Evolutionary conservation across 2,329 filamentous ascomycete genomes (phyloP).

Genomic region (Fusarium sp.): DNA sequence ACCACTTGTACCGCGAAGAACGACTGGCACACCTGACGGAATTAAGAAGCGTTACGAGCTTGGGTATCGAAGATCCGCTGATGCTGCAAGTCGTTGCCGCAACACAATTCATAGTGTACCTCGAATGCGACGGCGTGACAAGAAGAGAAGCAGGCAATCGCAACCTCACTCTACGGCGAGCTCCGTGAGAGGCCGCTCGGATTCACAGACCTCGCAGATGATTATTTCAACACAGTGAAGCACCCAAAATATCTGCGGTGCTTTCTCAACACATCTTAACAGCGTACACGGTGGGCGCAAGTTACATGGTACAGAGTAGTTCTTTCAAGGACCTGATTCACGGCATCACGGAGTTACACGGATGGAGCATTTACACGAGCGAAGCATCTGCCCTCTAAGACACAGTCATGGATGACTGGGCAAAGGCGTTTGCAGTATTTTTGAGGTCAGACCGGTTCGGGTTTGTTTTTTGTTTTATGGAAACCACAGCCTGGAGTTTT

Average conservation of each 20-base stretch:
- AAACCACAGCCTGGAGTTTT: constrained; percentile 23
- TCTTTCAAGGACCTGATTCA: constrained; percentile 8
- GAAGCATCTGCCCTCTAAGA: constrained; percentile 34
- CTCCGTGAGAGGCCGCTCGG: constrained; percentile 2
- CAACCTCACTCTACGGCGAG: constrained; percentile 2
- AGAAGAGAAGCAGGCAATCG: constrained; percentile 30
- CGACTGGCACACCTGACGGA: constrained; percentile 16
- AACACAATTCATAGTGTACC: constrained; percentile 42
- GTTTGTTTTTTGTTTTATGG: not conserved
- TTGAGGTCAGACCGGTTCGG: not conserved
- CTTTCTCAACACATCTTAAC: not conserved
- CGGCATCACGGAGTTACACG: constrained; percentile 37
- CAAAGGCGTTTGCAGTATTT: constrained; percentile 23
- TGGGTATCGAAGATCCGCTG: constrained; percentile 38
- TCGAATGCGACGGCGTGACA: constrained; percentile 46
- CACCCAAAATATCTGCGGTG: not conserved
- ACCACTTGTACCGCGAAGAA: constrained; percentile 17
- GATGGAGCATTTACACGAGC: constrained; percentile 37
- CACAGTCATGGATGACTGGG: constrained; percentile 6
- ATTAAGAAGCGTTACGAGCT: constrained; percentile 42
- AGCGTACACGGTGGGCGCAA: constrained; percentile 16
- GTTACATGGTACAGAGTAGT: constrained; percentile 9
- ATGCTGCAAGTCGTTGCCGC: constrained; percentile 42
- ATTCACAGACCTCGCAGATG: constrained; percentile 11
- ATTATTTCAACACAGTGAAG: constrained; percentile 5